Base-by-base conservation (phyloP, 2,329 filamentous ascomycete genomes). In the Meredithiella fracta region DNA sequence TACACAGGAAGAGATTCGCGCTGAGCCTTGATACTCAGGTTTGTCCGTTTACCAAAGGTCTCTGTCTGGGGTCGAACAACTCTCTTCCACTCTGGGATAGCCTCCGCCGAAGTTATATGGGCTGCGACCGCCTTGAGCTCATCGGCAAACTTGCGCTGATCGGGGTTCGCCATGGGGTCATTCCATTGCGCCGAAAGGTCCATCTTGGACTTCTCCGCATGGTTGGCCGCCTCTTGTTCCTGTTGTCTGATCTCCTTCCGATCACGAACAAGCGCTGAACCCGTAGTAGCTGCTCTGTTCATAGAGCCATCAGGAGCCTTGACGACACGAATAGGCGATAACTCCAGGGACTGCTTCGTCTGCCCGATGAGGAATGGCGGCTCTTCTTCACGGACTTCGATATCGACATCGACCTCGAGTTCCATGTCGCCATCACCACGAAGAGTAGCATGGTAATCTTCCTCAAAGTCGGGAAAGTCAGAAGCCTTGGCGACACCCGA, bases 241-340 rank as follows among this genome's bases (percentile, higher is more conserved):
- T 94, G 85, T 64, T 95, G 87, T 59, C 87, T 82, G 62, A 96
- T 63, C 59, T 98, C 92, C 65, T 88, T 83, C 54, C 92, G 77
- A 65, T 98, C 92, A 66, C 92, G 94, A 3, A 91, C 86, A 14
- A 98, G 70, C 3, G 82, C 78, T 15, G 91, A 90, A 47, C 92
- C 91, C 7, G 90, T 83, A 86, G 97, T 95, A 15, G 94, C 94
- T 51, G 94, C 88, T 64, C 92, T 79, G 66, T 98, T 98, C 68
- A 98, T 82, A 3, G 91, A 97, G n/a, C 92, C 92, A 68, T 98
- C 92, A 0, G 92, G 94, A 1, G 92, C 92, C 69, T 97, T 97
- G 63, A 98, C 87, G 22, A 98, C 90, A 61, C 94, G 79, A 60
- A 98, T 98, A 0, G 92, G 92, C 1, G 90, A 96, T 3, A 98